Evolutionary conservation across 306 rosid genomes (phyloP).

Genomic region (Rosa multiflora): DNA sequence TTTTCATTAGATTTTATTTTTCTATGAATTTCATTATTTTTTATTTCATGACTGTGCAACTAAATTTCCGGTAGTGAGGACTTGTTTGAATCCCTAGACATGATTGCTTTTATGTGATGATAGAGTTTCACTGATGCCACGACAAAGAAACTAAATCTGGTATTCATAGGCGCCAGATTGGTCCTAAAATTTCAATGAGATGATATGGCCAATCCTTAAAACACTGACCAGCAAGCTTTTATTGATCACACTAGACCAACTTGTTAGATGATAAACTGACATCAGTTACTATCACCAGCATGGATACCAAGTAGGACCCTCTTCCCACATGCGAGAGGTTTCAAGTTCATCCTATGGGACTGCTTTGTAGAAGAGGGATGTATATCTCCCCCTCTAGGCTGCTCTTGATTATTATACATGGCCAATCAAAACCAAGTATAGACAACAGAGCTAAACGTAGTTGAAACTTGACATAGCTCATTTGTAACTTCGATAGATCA

Average conservation of each 20-base stretch:
- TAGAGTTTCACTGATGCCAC: too few species aligned
- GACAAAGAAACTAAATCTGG: not conserved
- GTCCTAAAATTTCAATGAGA: not conserved
- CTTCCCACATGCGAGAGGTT: not conserved
- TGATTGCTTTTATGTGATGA: not conserved
- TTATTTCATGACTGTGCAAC: too few species aligned
- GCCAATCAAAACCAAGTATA: not conserved
- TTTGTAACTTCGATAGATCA: not conserved
- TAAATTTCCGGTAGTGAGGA: not conserved
- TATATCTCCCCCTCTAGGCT: not conserved
- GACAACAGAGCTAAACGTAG: not conserved
- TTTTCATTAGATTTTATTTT: not conserved
- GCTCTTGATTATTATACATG: not conserved
- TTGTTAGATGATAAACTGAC: not conserved
- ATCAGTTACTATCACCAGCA: not conserved
- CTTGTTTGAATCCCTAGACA: not conserved
- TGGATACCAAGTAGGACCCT: not conserved
- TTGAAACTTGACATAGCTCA: not conserved
- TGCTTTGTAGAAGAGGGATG: not conserved
- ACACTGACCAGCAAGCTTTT: conserved; percentile 6
- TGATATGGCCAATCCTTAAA: not conserved
- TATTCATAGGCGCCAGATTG: not conserved
- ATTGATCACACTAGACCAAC: not conserved
- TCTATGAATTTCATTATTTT: not conserved
- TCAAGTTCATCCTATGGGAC: not conserved